Evolutionary conservation across 106 monocot genomes (phyloP), one percentile per base, ranked within the genome.

Genomic region (Dioscorea dumetorum): DNA sequence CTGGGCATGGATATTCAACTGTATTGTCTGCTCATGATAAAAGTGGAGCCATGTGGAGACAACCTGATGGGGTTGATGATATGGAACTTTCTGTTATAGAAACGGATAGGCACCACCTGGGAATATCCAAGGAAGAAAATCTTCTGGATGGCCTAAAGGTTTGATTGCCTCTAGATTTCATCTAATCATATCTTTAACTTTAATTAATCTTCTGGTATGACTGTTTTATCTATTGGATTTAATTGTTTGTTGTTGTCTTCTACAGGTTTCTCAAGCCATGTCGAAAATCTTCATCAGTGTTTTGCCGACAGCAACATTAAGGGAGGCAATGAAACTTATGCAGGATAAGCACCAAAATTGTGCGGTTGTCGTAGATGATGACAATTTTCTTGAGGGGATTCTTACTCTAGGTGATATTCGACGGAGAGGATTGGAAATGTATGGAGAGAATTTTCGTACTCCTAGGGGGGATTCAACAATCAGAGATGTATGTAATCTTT

Each of bases 81-180:
- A 48, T 87, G 34, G 97, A 99, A 76, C 87, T 99, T 60, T 63
- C 77, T 48, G 70, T 77, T 63, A 8, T 87, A 63, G 80, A 80
- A 64, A 72, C 73, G 61, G 80, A 76, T 60, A 11, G 61, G 41
- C 72, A 62, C 24, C 57, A 67, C 48, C 69, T 72, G 48, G 80
- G 79, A 41, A 68, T 63, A 2, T 67, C 71, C 41, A 58, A 83
- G 57, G 84, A 85, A 70, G 92, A 90, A 57, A 62, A 50, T 57
- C 81, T 99, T 77, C 79, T 99, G 49, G 99, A 99, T 83, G 83
- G 93, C 48, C 70, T 99, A 18, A 99, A 93, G 99, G 99, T 90
- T 41, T 41, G 41, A 6, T 41, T 41, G 41, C 41, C 41, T 41
- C 41, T 41, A 0, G 41, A 41, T 8, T 1, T 41, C 10, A 41